These are phyloP conservation scores for Zymoseptoria brevis DNA, from an alignment of 2,329 filamentous ascomycete genomes.

Conservation along the genomic window DNA sequence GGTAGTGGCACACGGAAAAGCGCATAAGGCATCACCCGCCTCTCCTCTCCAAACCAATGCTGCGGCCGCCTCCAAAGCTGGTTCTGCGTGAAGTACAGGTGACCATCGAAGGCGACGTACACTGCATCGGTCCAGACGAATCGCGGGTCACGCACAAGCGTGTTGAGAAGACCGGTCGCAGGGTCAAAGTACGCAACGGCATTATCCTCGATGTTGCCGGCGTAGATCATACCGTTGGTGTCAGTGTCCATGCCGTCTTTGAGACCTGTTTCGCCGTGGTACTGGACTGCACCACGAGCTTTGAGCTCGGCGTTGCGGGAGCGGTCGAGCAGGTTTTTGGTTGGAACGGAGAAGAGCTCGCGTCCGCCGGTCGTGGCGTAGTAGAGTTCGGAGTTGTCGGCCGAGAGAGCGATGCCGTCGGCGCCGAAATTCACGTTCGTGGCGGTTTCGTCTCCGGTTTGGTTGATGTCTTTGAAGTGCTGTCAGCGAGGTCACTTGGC, in stretches of 20 bases:
- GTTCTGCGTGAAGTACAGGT: conserved; percentile 48
- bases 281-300: conserved; percentile 37
- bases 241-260: conserved; percentile 48
- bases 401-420: conserved; percentile 46
- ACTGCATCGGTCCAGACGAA: conserved; percentile 46
- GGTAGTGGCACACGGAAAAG: conserved; percentile 37
- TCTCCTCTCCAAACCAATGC: conserved; percentile 37
- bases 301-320: conserved; percentile 35
- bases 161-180: conserved; percentile 34
- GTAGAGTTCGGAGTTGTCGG: conserved; percentile 42
- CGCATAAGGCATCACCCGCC: conserved; percentile 37
- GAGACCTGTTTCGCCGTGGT: conserved; percentile 42
- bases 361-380: conserved; percentile 40
- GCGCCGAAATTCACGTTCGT: conserved; percentile 38
- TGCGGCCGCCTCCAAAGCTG: conserved; percentile 36
- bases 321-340: conserved; percentile 35
- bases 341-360: conserved; percentile 40
- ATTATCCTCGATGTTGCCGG: conserved; percentile 45
- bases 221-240: conserved; percentile 42
- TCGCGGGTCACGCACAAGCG: conserved; percentile 40
- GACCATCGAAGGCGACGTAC: conserved; percentile 36
- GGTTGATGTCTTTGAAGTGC: not conserved
- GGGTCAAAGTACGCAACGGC: conserved; percentile 42
- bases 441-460: not conserved
- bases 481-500: not conserved